Evolutionary conservation across 306 rosid species (phyloP), one percentile per base, ranked within the genome.

Genomic region (Sophora flavescens): DNA sequence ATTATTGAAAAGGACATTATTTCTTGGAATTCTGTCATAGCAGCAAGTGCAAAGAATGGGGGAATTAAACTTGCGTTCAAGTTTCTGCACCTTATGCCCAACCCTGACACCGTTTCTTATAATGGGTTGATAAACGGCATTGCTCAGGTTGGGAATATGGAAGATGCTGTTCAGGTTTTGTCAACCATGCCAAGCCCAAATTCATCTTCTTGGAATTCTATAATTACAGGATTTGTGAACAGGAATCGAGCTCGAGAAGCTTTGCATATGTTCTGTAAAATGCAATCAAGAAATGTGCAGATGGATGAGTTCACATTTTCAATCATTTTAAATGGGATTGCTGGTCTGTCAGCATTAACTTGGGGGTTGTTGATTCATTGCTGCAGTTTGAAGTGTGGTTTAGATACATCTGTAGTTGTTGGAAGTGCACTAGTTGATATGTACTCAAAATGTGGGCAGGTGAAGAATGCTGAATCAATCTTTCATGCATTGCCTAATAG

Each of bases 361-460:
- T 89, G 91, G 97, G 97, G 93, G 28, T 51, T 68, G 88, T 8
- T 79, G 68, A 77, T 90, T 39, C 93, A 92, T 70, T 88, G 93
- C 82, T 86, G 89, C 62, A 54, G 86, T 8, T 5, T 85, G 4
- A 92, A 89, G 69, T 68, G 51, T 10, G 89, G 91, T 77, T 32
- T 85, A 41, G 90, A 86, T 76, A 12, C 78, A 68, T 92, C 84
- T 5, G 62, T 82, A 8, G 90, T 90, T 4, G 89, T 92, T 62
- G 97, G 91, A 32, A 88, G 88, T 62, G 78, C 97, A 47, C 73
- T 91, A 5, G 81, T 91, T 12, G 90, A 88, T 58, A 85, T 90
- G 97, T 90, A 92, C 86, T 90, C 96, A 58, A 92, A 90, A 77
- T 90, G 97, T 64, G 97, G 97, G 51, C 72, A 61, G 15, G 83